Base-by-base conservation (phyloP, 306 rosid species). In the Potentilla sterilis region DNA sequence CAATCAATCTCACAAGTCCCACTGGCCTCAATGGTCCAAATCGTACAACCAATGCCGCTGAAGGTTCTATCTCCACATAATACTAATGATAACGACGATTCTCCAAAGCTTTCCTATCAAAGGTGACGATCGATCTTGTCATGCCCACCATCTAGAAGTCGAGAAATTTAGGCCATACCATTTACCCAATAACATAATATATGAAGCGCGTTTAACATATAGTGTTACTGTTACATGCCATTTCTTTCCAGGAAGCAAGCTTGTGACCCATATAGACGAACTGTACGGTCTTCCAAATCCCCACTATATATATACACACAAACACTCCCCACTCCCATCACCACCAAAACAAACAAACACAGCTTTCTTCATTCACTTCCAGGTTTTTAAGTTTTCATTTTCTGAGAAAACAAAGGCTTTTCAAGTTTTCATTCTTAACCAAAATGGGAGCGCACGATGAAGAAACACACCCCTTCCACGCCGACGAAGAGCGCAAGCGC, bases 61-160 rank as follows among this genome's bases (percentile, higher is more conserved):
- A 54, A 72, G 48, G 34, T 71, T 52, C 75, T 18, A 7, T 37
- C 64, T 37, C 64, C 34, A 19, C 35, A 49, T 37, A 19, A 71
- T 18, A 70, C 35, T 37, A 6, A 51, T 2, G 37, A 22, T 58
- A 28, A 34, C 11, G 65, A 32, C 18, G 32, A 35, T 34, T 70
- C 19, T 35, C 19, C 46, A 10, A 7, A 40, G 1, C 57, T 9
- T 51, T 52, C 28, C 11, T 8, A 46, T 18, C 44, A 70, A 70
- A 19, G 46, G 44, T n/a, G 38, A 22, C 44, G 67, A 7, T 63
- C 2, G 21, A 35, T 28, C 28, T 0, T 63, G 67, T 32, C 9
- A 61, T 16, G 69, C 22, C 13, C 54, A 15, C 54, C 67, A 22
- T 49, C 75, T 49, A 70, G 75, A 70, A 57, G 67, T 73, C 77